Conservation (phyloP, 2,329 filamentous ascomycete genomes). For the Epichloe brachyelytri region DNA sequence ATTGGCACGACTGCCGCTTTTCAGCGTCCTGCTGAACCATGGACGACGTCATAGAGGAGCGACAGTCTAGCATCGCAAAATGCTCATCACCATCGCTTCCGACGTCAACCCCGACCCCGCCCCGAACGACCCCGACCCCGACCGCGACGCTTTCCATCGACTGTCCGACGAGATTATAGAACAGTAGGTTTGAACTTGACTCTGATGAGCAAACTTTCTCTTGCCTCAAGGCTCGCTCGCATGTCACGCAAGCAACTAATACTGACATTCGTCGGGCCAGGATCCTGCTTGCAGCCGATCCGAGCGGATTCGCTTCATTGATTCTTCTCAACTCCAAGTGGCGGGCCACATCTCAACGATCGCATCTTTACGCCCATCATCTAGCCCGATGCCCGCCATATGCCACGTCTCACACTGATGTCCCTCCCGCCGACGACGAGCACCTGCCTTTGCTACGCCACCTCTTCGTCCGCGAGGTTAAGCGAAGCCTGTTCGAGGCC, state of each 20-base stretch:
- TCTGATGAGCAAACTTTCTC: not conserved
- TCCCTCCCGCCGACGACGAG: conserved; percentile 27
- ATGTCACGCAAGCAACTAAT: not conserved
- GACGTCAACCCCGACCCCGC: conserved; percentile 16
- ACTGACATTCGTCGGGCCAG: conserved; percentile 23
- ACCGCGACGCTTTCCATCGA: conserved; percentile 32
- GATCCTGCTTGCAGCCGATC: conserved; percentile 46
- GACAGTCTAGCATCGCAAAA: conserved; percentile 22
- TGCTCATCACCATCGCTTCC: conserved; percentile 14
- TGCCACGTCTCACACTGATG: conserved; percentile 33
- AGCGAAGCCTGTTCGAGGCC: conserved; percentile 65
- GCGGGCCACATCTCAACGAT: conserved; percentile 49
- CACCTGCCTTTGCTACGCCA: conserved; percentile 49
- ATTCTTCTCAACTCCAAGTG: conserved; percentile 53
- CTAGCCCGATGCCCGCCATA: conserved; percentile 49
- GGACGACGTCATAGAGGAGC: conserved; percentile 17
- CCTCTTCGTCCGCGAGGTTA: conserved; percentile 56
- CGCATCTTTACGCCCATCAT: conserved; percentile 50
- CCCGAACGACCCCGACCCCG: conserved; percentile 9
- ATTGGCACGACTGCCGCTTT: not conserved
- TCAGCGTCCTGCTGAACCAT: conserved; percentile 14
- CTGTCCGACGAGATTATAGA: conserved; percentile 59
- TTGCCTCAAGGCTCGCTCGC: not conserved
- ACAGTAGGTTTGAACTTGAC: conserved; percentile 36
- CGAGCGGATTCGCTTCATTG: conserved; percentile 54